phyloP scores from a whole-genome alignment of 2,329 filamentous ascomycete species.

The Cladosporium oxysporum region DNA sequence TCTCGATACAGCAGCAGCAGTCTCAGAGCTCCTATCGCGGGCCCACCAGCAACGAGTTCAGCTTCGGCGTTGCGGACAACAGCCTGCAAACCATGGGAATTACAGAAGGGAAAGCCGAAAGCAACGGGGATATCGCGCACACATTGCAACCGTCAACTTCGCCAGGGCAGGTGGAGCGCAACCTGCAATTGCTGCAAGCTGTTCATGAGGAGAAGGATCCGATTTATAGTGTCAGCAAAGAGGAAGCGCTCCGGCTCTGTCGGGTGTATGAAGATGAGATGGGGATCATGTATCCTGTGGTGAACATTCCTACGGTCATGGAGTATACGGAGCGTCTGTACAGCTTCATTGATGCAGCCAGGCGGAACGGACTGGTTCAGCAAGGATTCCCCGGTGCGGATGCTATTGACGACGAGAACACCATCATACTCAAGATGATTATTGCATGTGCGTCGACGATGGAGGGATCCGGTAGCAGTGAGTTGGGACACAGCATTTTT shows the following conservation, averaged over 20 bases:
- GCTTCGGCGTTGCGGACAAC: conserved; percentile 80
- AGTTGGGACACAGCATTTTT: conserved; percentile 71
- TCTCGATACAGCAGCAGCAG: conserved; percentile 40
- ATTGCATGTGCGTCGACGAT: conserved; percentile 76
- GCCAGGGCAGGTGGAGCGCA: conserved; percentile 4
- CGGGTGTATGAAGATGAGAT: conserved; percentile 85
- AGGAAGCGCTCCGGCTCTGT: conserved; percentile 79
- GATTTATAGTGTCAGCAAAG: conserved; percentile 73
- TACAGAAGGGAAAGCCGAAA: conserved; percentile 48
- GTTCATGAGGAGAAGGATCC: conserved; percentile 66
- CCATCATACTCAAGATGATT: conserved; percentile 78
- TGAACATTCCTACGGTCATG: conserved; percentile 72
- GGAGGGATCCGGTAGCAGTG: conserved; percentile 77
- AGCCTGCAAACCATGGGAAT: conserved; percentile 91
- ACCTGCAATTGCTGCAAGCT: conserved; percentile 29
- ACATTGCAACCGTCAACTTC: conserved; percentile 23
- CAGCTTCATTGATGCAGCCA: conserved; percentile 70
- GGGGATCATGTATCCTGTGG: conserved; percentile 86
- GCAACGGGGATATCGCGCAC: conserved; percentile 23
- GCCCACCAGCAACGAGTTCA: conserved; percentile 82
- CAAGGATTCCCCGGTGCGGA: conserved; percentile 57
- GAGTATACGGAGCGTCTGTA: conserved; percentile 70
- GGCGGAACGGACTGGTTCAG: conserved; percentile 60
- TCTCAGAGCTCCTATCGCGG: conserved; percentile 70
- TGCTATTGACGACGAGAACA: conserved; percentile 62